phyloP scores from a whole-genome alignment of 2,329 filamentous ascomycete genomes.

The Beauveria brongniartii region DNA sequence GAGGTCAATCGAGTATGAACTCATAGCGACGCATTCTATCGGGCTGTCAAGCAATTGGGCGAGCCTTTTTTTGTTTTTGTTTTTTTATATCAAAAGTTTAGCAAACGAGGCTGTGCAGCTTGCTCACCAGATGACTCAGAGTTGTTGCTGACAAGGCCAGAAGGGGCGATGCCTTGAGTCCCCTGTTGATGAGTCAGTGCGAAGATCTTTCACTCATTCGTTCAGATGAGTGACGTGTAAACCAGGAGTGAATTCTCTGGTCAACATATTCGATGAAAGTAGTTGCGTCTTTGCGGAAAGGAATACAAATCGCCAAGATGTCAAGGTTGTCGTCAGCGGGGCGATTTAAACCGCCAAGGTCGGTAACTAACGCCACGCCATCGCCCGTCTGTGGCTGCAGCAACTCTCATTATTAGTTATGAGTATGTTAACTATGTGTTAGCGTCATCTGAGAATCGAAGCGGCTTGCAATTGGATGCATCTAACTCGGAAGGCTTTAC shows the following conservation, averaged over 20 bases:
- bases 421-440: no score
- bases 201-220: not conserved
- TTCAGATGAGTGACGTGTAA: not conserved
- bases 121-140: not conserved
- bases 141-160: not conserved
- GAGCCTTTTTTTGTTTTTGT: not conserved
- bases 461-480: no score
- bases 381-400: no score
- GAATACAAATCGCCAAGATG: not conserved
- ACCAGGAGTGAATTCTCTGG: not conserved
- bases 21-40: not conserved
- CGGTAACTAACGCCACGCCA: no score
- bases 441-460: no score
- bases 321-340: no score
- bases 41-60: not conserved
- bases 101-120: not conserved
- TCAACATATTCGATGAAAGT: no score
- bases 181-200: not conserved
- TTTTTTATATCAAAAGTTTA: not conserved
- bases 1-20: not conserved
- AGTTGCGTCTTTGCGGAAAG: not conserved
- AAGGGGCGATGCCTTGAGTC: not conserved
- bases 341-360: no score
- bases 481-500: no score
- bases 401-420: no score